Percentiles rank a stretch among this genome's conserved stretches.
Conservation (phyloP, 2,329 filamentous ascomycete species). For the Calonectria pseudoreteaudii region DNA sequence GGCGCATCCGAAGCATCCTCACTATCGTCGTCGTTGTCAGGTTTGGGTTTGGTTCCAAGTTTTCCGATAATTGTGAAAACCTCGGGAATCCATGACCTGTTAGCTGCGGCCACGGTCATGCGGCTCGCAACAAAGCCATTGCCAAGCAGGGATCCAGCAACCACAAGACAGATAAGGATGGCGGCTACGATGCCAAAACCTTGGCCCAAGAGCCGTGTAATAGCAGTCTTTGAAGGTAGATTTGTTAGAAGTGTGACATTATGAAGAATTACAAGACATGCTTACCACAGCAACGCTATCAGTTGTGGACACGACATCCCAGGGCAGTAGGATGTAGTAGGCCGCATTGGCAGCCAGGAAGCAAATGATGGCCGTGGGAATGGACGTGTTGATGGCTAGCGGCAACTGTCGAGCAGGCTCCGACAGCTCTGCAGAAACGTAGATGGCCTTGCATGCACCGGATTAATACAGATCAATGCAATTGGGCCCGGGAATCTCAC, state of each 20-base stretch:
- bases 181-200: conserved; percentile 66
- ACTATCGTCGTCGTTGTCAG: neutral
- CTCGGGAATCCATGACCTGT: conserved; percentile 62
- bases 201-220: conserved; percentile 65
- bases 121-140: conserved; percentile 73
- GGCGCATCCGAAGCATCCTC: conserved; percentile 60
- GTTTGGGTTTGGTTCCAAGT: conserved; percentile 46
- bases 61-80: conserved; percentile 59
- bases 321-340: conserved; percentile 73
- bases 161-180: conserved; percentile 68
- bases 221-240: conserved; percentile 58
- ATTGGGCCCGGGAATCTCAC: conserved; percentile 48
- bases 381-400: conserved; percentile 70
- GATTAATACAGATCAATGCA: neutral
- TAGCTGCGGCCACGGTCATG: conserved; percentile 70
- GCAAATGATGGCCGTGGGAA: conserved; percentile 69
- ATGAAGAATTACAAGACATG: no score
- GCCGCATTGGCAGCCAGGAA: conserved; percentile 71
- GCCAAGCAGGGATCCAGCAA: conserved; percentile 70
- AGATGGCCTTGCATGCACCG: conserved; percentile 57
- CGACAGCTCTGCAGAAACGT: conserved; percentile 65
- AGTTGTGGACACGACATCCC: conserved; percentile 67
- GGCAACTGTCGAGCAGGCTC: conserved; percentile 66
- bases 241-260: neutral
- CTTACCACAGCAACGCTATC: conserved; percentile 73